phyloP scores from a whole-genome alignment of 2,329 filamentous ascomycete genomes.

The Zymoseptoria crescenta region DNA sequence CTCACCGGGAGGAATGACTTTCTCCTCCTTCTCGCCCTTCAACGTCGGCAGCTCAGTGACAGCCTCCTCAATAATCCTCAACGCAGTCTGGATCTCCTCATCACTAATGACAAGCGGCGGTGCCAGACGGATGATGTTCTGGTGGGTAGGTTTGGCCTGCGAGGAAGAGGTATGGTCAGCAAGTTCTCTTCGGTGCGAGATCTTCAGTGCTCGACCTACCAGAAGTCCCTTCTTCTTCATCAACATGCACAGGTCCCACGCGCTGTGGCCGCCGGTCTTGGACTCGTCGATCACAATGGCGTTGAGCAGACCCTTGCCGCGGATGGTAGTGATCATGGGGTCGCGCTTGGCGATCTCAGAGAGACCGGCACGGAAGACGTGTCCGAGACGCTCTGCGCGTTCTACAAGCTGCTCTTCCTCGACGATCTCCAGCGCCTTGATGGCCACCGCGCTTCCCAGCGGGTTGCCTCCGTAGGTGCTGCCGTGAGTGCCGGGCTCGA shows the following conservation, averaged over 20 bases:
- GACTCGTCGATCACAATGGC: slow-evolving; percentile 92
- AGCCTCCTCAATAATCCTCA: slow-evolving; percentile 73
- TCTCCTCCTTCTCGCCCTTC: slow-evolving; percentile 48
- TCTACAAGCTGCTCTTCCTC: slow-evolving; percentile 84
- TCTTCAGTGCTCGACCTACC: slow-evolving; percentile 47
- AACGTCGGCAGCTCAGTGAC: slow-evolving; percentile 69
- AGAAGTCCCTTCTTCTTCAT: slow-evolving; percentile 92
- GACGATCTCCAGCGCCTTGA: slow-evolving; percentile 87
- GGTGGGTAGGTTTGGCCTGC: slow-evolving; percentile 94
- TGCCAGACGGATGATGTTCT: slow-evolving; percentile 97
- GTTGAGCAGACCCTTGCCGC: slow-evolving; percentile 91
- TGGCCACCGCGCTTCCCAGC: slow-evolving; percentile 87
- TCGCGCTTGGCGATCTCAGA: slow-evolving; percentile 56
- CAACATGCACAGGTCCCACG: slow-evolving; percentile 94
- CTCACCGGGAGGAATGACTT: slow-evolving; percentile 51
- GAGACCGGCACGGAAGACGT: slow-evolving; percentile 74
- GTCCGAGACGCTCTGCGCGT: slow-evolving; percentile 71
- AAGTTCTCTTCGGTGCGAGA: slow-evolving; percentile 24
- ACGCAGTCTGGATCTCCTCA: slow-evolving; percentile 67
- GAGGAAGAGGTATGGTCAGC: slow-evolving; percentile 53
- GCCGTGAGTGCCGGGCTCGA: slow-evolving; percentile 94
- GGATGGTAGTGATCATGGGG: slow-evolving; percentile 71
- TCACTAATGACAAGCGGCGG: slow-evolving; percentile 92
- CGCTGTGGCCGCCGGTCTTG: slow-evolving; percentile 74
- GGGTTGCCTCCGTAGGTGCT: slow-evolving; percentile 99